Base-by-base conservation (phyloP, 2,329 filamentous ascomycete genomes). In the Escovopsis sp. region DNA sequence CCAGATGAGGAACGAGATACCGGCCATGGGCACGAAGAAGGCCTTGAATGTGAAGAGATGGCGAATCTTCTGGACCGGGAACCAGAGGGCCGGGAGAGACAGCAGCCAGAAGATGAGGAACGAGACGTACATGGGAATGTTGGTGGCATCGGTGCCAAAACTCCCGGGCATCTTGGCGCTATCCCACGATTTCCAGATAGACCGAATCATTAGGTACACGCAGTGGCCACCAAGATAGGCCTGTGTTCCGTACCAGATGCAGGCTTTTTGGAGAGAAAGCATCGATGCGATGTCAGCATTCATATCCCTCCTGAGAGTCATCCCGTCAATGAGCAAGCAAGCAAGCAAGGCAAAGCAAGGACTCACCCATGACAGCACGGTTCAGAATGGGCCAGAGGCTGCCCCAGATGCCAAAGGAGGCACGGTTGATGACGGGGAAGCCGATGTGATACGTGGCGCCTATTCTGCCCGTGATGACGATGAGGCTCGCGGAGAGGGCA, bases 11-110 rank as follows among this genome's bases (percentile, higher is more conserved):
- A 91, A 91, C 12, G 83, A 77, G 40, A 94, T 69, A 40, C 83
- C 87, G n/a, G 85, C 86, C 33, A 72, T 70, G 0, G 88, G 88
- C 0, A 91, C 87, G 46, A 93, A 75, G 55, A 78, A 83, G 1
- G 88, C 79, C 65, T 95, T 95, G 55, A 85, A 82, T 0, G 87
- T 94, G 64, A 94, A 94, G 4, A 94, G 67, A 58, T 94, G 87
- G 38, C 87, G 78, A 54, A 94, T 80, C 63, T 89, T 77, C 61
- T 94, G 84, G 1, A 94, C 85, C 0, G 85, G 86, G 51, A 91
- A 88, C 80, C 83, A 94, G 47, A 94, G 80, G 18, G 85, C 85
- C 0, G 87, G 86, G 1, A 94, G 68, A 2, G 82, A 88, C 48
- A 72, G 66, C 2, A 85, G 57, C 85, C 85, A 94, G 61, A 94